These are phyloP conservation scores for Lachnellula suecica DNA, from an alignment of 2,329 filamentous ascomycete genomes.

Conservation along the genomic window DNA sequence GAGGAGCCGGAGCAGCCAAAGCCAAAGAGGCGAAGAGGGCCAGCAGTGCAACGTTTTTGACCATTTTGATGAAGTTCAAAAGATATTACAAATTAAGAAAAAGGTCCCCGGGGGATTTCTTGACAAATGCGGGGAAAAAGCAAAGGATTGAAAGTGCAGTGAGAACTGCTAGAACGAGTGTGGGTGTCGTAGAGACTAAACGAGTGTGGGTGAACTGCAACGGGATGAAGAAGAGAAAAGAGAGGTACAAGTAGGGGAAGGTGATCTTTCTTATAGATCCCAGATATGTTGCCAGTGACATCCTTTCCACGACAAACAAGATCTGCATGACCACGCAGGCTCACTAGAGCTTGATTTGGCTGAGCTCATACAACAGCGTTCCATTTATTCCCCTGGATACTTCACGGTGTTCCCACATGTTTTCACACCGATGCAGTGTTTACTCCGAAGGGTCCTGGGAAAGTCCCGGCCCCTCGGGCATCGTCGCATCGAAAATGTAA, in stretches of 20 bases:
- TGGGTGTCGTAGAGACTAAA: not conserved
- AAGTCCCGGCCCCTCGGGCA: too few relatives aligned
- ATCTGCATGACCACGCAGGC: not conserved
- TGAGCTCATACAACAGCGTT: too few relatives aligned
- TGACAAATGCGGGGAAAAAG: not conserved
- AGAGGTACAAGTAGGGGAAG: not conserved
- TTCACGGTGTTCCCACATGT: too few relatives aligned
- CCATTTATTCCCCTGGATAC: too few relatives aligned
- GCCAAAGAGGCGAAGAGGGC: not conserved
- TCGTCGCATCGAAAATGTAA: too few relatives aligned
- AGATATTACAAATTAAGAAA: not conserved
- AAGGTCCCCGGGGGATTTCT: too few relatives aligned
- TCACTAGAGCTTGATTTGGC: not conserved
- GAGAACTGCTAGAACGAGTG: not conserved
- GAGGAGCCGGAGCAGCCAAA: not conserved
- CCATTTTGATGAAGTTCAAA: not conserved
- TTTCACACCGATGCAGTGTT: too few relatives aligned
- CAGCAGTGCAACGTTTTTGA: conserved; percentile 1
- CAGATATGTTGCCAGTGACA: not conserved
- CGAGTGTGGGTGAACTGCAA: not conserved
- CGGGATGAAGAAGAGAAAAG: not conserved
- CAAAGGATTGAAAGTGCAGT: not conserved
- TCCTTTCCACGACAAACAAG: too few relatives aligned
- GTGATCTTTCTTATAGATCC: not conserved
- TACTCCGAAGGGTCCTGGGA: too few relatives aligned